phyloP scores from a whole-genome alignment of 495 filamentous ascomycete genomes.

The Rhypophila decipiens region DNA sequence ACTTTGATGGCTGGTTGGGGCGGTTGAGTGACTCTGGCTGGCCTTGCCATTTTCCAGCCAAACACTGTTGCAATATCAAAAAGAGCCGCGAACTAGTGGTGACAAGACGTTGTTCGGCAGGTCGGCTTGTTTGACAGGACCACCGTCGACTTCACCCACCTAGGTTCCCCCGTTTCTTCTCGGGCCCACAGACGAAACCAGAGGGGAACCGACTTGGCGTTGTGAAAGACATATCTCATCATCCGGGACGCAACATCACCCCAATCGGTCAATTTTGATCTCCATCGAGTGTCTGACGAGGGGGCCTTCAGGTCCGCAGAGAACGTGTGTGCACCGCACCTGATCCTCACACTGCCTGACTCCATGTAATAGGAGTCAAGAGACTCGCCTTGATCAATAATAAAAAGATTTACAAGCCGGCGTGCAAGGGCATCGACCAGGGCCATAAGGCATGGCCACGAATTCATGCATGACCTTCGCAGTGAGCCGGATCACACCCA shows the following conservation, averaged over 20 bases:
- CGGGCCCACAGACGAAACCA: too few relatives aligned
- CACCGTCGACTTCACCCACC: too few relatives aligned
- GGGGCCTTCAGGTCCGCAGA: not conserved
- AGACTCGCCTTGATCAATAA: not conserved
- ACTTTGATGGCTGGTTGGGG: slow-evolving; percentile 8
- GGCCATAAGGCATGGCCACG: slow-evolving; percentile 31
- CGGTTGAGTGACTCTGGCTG: slow-evolving; percentile 9
- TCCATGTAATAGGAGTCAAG: not conserved
- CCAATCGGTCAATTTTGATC: not conserved
- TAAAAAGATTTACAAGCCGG: slow-evolving; percentile 10
- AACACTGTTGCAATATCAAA: slow-evolving; percentile 9
- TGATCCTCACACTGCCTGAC: too few relatives aligned
- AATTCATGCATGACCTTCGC: slow-evolving; percentile 37
- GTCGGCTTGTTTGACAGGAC: not conserved
- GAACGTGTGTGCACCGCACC: too few relatives aligned
- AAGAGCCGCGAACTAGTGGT: slow-evolving; percentile 11
- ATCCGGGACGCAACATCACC: not conserved
- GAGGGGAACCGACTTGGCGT: too few relatives aligned
- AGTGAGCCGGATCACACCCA: slow-evolving; percentile 10
- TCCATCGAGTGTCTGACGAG: not conserved
- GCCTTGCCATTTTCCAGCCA: slow-evolving; percentile 1
- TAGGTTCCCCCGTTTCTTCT: too few relatives aligned
- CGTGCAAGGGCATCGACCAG: slow-evolving; percentile 27
- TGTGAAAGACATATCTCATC: too few relatives aligned
- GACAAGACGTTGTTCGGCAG: slow-evolving; percentile 7